A percentile compares a stretch with the other conserved stretches of the same genome.
Evolutionary conservation across 768 basidiomycete species (phyloP).

Genomic region (Collybiopsis luxurians): DNA sequence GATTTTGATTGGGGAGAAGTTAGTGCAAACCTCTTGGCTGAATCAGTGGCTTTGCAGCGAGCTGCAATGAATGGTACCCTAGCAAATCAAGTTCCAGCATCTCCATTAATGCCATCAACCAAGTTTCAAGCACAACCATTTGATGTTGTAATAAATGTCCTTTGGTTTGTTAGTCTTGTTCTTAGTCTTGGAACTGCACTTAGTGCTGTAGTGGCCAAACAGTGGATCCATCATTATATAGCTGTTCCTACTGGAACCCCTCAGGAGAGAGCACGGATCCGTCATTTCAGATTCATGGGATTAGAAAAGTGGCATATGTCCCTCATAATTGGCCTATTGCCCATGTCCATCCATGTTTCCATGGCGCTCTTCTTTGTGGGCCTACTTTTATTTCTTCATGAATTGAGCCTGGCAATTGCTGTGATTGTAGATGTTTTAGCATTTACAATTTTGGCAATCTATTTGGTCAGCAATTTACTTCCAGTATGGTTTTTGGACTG

Average conservation of each 20-base stretch:
- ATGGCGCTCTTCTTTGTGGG: constrained; percentile 12
- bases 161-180: constrained; percentile 22
- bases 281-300: constrained; percentile 21
- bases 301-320: constrained; percentile 18
- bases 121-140: background rate
- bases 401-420: background rate
- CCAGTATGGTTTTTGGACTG: background rate
- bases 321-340: constrained; percentile 13
- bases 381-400: constrained; percentile 8
- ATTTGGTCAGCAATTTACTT: background rate
- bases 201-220: constrained; percentile 22
- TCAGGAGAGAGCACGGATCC: constrained; percentile 14
- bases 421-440: background rate
- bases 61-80: background rate
- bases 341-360: constrained; percentile 12
- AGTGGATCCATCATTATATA: constrained; percentile 21
- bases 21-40: background rate
- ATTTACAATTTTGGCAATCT: background rate
- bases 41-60: background rate
- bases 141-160: constrained; percentile 13
- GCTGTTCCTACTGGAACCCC: constrained; percentile 16
- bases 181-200: constrained; percentile 21
- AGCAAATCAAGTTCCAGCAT: constrained; percentile 4
- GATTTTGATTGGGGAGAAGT: constrained; percentile 6
- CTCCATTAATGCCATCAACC: constrained; percentile 10